phyloP scores from a whole-genome alignment of 441 rosid genomes.

The Jatropha podagrica region DNA sequence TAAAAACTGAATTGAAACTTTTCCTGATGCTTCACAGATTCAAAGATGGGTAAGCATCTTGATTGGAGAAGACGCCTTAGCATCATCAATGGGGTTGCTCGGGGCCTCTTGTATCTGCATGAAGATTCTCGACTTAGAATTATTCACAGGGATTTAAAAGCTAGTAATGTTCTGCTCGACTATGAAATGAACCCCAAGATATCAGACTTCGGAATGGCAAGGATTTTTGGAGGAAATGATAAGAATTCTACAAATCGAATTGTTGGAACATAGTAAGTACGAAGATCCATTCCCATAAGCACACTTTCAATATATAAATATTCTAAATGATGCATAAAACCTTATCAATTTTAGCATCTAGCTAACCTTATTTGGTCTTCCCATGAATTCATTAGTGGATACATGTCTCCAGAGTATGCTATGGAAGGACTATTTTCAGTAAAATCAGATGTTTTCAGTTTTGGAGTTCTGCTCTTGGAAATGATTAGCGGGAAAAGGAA shows the following conservation, averaged over 20 bases:
- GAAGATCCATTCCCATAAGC: not conserved
- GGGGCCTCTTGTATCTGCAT: not conserved
- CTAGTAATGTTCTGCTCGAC: not conserved
- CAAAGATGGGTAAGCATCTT: not conserved
- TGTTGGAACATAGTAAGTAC: not conserved
- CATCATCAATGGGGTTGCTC: conserved; percentile 1
- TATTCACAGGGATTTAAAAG: not conserved
- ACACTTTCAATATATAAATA: not conserved
- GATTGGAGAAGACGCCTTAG: not conserved
- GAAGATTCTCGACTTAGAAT: not conserved
- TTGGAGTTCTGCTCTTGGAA: not conserved
- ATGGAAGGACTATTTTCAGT: not conserved
- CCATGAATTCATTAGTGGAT: not conserved
- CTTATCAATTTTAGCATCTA: not conserved
- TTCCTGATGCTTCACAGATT: not conserved
- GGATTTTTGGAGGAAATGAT: not conserved
- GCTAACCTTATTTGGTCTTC: not conserved
- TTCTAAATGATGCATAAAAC: not conserved
- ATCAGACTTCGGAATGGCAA: not conserved
- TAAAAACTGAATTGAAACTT: no score
- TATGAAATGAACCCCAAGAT: not conserved
- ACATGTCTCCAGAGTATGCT: not conserved
- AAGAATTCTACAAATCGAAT: not conserved
- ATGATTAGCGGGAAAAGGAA: not conserved
- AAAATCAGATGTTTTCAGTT: not conserved